Evolutionary conservation across 2,329 filamentous ascomycete species (phyloP).

Genomic region (Fusarium pininemorale): DNA sequence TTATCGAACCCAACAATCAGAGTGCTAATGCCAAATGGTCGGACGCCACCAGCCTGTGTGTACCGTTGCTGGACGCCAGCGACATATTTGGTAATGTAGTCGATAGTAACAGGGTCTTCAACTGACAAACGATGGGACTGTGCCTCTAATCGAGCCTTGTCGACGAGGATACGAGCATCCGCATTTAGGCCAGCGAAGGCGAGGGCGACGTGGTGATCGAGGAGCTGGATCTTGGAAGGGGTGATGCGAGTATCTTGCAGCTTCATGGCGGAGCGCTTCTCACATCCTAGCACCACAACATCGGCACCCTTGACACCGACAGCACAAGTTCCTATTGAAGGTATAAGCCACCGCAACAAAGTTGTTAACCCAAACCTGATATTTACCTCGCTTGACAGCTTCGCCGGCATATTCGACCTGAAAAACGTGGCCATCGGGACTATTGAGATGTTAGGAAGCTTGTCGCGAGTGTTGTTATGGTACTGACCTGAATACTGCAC

Average conservation of each 20-base stretch:
- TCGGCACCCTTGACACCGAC: conserved; percentile 96
- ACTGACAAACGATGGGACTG: conserved; percentile 97
- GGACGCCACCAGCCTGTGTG: conserved; percentile 97
- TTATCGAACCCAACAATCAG: conserved; percentile 98
- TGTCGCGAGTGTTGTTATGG: neutral
- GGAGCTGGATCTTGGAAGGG: conserved; percentile 95
- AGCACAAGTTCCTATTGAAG: conserved; percentile 83
- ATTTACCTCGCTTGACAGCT: conserved; percentile 93
- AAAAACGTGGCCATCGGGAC: conserved; percentile 99
- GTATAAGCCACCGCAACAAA: conserved; percentile 25
- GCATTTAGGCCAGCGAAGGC: conserved; percentile 98
- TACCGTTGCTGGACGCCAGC: conserved; percentile 98
- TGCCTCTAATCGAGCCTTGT: conserved; percentile 96
- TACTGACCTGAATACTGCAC: conserved; percentile 82
- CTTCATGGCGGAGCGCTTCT: conserved; percentile 99
- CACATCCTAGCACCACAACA: conserved; percentile 95
- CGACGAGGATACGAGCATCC: conserved; percentile 96
- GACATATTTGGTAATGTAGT: conserved; percentile 99
- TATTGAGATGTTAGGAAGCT: conserved; percentile 61
- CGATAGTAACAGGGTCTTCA: conserved; percentile 95
- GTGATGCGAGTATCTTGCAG: conserved; percentile 99
- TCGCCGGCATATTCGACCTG: conserved; percentile 99
- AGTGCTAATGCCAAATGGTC: conserved; percentile 98
- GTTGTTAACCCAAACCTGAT: conserved; percentile 8
- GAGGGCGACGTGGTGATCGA: conserved; percentile 95